These are phyloP conservation scores for Colletotrichum shisoi DNA, from an alignment of 2,329 filamentous ascomycete species.

Conservation along the genomic window DNA sequence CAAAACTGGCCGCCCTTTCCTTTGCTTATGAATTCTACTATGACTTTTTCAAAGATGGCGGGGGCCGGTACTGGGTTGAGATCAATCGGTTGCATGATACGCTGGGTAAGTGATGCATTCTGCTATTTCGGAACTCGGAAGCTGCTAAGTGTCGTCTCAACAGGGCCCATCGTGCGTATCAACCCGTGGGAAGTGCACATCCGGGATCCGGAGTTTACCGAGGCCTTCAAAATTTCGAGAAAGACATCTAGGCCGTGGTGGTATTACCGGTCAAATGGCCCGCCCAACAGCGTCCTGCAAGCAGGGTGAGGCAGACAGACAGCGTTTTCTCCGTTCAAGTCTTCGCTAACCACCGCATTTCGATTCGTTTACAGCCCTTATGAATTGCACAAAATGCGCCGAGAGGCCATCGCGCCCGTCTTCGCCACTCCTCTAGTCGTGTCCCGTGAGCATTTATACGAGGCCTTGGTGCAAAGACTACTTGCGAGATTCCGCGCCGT, in stretches of 20 bases:
- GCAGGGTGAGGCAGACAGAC: conserved; percentile 1
- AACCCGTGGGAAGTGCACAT: conserved; percentile 10
- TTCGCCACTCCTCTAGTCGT: conserved; percentile 2
- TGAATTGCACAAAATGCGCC: not conserved
- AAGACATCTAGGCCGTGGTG: conserved; percentile 4
- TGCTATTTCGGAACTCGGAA: not conserved
- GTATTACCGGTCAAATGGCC: conserved; percentile 1
- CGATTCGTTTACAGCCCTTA: not conserved
- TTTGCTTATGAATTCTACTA: not conserved
- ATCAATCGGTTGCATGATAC: conserved; percentile 4
- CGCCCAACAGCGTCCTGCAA: not conserved
- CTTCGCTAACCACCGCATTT: not conserved
- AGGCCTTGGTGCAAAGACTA: conserved; percentile 1
- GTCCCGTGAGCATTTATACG: conserved; percentile 4
- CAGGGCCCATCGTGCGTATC: conserved; percentile 1
- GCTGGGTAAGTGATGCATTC: not conserved
- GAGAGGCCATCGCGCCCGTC: not conserved
- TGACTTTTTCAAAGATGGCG: conserved; percentile 4
- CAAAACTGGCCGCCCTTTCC: not conserved
- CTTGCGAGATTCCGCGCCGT: not conserved
- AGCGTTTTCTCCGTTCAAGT: not conserved
- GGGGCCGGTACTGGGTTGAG: not conserved
- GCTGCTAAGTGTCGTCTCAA: not conserved
- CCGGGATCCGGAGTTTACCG: not conserved
- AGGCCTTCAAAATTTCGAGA: not conserved